These are phyloP conservation scores for Dothideomycetes sp. DNA, from an alignment of 2,329 filamentous ascomycete genomes.

Conservation along the genomic window DNA sequence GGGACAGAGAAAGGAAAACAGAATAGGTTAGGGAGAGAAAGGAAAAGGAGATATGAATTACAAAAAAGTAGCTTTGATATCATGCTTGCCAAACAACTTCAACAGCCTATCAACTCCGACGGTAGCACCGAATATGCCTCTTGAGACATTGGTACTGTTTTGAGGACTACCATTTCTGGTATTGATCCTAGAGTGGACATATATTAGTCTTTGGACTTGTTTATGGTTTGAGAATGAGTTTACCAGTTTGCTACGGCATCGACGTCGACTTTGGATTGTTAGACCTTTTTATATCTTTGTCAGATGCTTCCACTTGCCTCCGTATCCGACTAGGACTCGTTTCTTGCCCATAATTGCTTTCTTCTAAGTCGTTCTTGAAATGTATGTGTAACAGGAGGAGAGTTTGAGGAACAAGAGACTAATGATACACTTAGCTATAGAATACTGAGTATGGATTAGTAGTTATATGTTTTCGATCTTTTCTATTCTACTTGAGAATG, in stretches of 20 bases:
- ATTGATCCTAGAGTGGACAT: constrained; percentile 28
- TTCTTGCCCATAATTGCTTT: constrained; percentile 25
- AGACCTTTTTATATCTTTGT: not conserved
- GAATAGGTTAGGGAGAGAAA: too few relatives aligned
- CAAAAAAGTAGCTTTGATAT: constrained; percentile 36
- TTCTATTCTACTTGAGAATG: too few relatives aligned
- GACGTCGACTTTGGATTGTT: constrained; percentile 25
- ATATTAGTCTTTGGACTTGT: not conserved
- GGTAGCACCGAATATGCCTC: constrained; percentile 33
- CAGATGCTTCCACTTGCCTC: constrained; percentile 16
- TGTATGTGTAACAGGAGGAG: too few relatives aligned
- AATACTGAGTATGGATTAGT: too few relatives aligned
- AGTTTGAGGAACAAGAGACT: too few relatives aligned
- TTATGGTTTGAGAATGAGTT: not conserved
- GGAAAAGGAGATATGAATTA: too few relatives aligned
- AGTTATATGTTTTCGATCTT: too few relatives aligned
- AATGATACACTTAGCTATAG: too few relatives aligned
- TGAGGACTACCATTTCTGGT: constrained; percentile 29
- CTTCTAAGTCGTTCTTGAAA: too few relatives aligned
- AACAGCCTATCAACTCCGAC: constrained; percentile 34
- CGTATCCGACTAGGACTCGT: constrained; percentile 32
- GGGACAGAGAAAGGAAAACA: too few relatives aligned
- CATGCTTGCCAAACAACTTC: constrained; percentile 32
- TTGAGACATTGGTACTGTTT: constrained; percentile 32
- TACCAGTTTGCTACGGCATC: constrained; percentile 31